These are phyloP conservation scores for Suillus alpinus DNA, from an alignment of 768 basidiomycete species.

Conservation along the genomic window DNA sequence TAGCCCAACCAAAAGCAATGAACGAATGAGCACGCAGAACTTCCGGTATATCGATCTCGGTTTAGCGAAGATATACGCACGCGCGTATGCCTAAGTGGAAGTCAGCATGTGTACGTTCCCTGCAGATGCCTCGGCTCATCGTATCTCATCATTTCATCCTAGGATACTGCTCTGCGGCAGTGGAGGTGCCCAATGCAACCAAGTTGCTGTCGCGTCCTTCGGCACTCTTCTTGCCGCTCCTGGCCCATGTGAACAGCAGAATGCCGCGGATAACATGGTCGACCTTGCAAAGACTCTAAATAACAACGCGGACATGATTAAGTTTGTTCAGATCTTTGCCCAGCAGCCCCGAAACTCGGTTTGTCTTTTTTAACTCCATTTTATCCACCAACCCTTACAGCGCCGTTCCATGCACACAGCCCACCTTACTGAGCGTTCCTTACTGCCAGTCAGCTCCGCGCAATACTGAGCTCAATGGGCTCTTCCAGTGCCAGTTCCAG, in stretches of 20 bases:
- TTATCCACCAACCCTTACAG: not conserved
- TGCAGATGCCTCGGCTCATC: not conserved
- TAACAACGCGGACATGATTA: constrained; percentile 47
- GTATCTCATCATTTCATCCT: not conserved
- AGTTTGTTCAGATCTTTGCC: constrained; percentile 47
- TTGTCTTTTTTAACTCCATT: constrained; percentile 18
- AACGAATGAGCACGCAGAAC: no score
- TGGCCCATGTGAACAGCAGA: constrained; percentile 54
- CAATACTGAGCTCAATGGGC: constrained; percentile 51
- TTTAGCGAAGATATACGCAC: no score
- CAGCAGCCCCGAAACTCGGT: constrained; percentile 60
- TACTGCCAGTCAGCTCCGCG: constrained; percentile 55
- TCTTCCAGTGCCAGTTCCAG: constrained; percentile 59
- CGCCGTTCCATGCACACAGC: constrained; percentile 28
- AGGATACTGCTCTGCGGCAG: constrained; percentile 57
- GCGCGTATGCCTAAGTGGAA: no score
- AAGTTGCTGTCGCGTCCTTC: constrained; percentile 53
- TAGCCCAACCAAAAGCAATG: no score
- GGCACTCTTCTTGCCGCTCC: constrained; percentile 56
- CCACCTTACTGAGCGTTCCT: constrained; percentile 40
- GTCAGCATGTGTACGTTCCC: constrained; percentile 42
- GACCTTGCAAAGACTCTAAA: constrained; percentile 43
- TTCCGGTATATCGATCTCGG: no score
- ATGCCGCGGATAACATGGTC: constrained; percentile 53
- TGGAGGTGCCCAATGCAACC: constrained; percentile 56